These are phyloP conservation scores for Stramenopiles sp. DNA, from an alignment of 352 stramenopile species.

Conservation along the genomic window DNA sequence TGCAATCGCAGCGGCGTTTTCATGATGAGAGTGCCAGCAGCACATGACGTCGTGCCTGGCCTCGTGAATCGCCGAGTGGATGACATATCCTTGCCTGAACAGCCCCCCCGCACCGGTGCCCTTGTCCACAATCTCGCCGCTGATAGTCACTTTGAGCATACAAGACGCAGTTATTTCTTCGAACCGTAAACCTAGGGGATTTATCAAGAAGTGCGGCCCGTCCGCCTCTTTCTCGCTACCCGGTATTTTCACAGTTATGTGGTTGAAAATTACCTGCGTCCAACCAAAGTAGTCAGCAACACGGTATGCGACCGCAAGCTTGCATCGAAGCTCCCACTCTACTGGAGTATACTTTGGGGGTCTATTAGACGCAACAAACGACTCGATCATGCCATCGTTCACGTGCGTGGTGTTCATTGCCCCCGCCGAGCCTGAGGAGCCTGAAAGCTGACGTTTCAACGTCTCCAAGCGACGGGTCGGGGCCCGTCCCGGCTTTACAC, in stretches of 20 bases:
- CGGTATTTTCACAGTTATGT: slow-evolving; percentile 17
- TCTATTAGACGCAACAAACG: too few species aligned
- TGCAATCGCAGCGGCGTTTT: background rate
- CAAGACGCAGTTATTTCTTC: slow-evolving; percentile 17
- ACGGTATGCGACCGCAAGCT: slow-evolving; percentile 18
- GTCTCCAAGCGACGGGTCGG: background rate
- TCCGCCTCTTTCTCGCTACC: slow-evolving; percentile 14
- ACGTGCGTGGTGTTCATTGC: too few species aligned
- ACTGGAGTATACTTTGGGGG: background rate
- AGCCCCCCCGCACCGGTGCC: slow-evolving; percentile 15
- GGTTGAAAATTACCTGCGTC: slow-evolving; percentile 19
- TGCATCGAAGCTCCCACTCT: slow-evolving; percentile 16
- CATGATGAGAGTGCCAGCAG: slow-evolving; percentile 15
- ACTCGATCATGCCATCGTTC: too few species aligned
- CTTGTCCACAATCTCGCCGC: slow-evolving; percentile 18
- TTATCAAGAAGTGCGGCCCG: slow-evolving; percentile 19
- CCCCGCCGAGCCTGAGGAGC: too few species aligned
- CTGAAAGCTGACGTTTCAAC: background rate
- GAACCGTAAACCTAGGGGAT: slow-evolving; percentile 19
- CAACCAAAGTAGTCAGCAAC: slow-evolving; percentile 18
- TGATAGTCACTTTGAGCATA: slow-evolving; percentile 17
- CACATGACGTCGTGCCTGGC: slow-evolving; percentile 17
- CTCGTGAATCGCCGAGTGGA: slow-evolving; percentile 19
- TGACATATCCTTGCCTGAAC: slow-evolving; percentile 17
- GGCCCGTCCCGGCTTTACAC: too few species aligned